Conservation (phyloP, 169 alveolate species). For the Theileria luwenshuni region DNA sequence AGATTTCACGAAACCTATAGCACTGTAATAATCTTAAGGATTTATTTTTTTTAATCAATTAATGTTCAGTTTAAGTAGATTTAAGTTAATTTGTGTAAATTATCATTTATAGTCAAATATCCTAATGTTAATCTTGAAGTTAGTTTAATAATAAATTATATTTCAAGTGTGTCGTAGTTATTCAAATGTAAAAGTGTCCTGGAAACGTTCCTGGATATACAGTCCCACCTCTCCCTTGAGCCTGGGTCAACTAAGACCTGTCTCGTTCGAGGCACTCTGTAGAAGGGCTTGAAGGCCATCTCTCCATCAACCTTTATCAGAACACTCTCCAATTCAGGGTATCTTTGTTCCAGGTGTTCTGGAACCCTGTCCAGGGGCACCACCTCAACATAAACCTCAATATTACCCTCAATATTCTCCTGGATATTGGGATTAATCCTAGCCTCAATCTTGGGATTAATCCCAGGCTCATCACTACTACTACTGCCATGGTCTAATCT, state of each 20-base stretch:
- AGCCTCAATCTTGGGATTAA: no score
- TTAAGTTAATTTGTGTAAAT: no score
- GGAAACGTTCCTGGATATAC: not conserved
- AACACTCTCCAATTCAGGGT: not conserved
- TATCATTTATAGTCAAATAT: no score
- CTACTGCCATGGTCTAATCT: not conserved
- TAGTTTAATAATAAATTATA: not conserved
- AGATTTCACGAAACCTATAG: slow-evolving; percentile 5
- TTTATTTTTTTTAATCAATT: no score
- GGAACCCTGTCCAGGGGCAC: not conserved
- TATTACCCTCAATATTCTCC: no score
- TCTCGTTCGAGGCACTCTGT: slow-evolving; percentile 1
- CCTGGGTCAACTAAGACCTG: not conserved
- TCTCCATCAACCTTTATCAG: slow-evolving; percentile 12
- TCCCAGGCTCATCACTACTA: no score
- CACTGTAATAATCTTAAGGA: slow-evolving; percentile 1
- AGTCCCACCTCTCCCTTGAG: slow-evolving; percentile 15
- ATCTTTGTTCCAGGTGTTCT: no score
- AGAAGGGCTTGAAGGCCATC: slow-evolving; percentile 5
- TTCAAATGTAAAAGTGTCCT: not conserved
- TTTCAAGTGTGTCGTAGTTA: not conserved
- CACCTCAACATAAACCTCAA: not conserved
- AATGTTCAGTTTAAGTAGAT: no score
- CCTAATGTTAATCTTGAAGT: no score
- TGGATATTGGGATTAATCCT: no score